Evolutionary conservation across 2,329 filamentous ascomycete genomes (phyloP).

Genomic region (Aspergillus vadensis): DNA sequence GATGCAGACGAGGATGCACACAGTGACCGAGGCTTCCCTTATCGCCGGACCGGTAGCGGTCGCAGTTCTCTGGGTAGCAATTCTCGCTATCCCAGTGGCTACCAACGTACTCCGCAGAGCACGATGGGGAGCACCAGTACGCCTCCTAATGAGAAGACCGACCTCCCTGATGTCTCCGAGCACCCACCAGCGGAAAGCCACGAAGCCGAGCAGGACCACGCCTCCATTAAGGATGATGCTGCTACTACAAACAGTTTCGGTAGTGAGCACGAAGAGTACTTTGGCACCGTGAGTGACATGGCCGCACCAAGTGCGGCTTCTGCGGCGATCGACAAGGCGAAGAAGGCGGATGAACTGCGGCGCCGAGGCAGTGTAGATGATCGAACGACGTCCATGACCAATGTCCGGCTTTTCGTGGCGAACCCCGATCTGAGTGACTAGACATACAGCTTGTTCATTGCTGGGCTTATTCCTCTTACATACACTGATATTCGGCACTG

Average conservation of each 20-base stretch:
- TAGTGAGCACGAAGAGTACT: constrained; percentile 53
- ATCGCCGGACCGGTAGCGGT: constrained; percentile 60
- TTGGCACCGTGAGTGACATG: constrained; percentile 58
- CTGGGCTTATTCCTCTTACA: background rate
- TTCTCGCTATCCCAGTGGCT: constrained; percentile 47
- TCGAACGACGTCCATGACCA: constrained; percentile 50
- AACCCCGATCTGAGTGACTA: constrained; percentile 51
- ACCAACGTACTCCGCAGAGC: constrained; percentile 41
- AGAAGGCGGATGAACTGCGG: constrained; percentile 47
- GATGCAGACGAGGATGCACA: constrained; percentile 71
- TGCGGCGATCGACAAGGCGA: constrained; percentile 41
- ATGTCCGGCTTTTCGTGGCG: constrained; percentile 50
- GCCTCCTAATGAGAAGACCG: constrained; percentile 50
- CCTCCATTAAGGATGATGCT: constrained; percentile 32
- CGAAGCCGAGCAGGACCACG: constrained; percentile 30
- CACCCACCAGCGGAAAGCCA: constrained; percentile 35
- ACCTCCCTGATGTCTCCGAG: constrained; percentile 47
- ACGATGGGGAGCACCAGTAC: constrained; percentile 56
- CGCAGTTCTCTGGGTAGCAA: constrained; percentile 58
- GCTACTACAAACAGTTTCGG: constrained; percentile 34
- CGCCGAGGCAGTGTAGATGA: constrained; percentile 53
- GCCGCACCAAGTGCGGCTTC: constrained; percentile 45
- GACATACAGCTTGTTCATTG: background rate
- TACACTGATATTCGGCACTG: background rate
- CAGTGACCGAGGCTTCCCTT: constrained; percentile 43